Conservation (phyloP, 2,329 filamentous ascomycete species). For the Nemania serpens region DNA sequence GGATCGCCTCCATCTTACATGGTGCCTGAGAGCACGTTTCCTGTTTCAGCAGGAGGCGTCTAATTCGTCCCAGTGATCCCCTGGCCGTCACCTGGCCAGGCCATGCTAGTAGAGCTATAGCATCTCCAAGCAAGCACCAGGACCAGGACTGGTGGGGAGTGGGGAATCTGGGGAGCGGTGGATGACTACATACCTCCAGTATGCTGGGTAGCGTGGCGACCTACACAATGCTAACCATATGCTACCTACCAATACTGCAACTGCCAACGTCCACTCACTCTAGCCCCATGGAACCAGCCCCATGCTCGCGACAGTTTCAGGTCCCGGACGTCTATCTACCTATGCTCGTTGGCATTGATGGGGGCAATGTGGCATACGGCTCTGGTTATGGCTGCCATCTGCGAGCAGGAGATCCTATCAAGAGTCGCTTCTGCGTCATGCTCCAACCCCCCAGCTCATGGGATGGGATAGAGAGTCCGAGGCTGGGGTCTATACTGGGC, state of each 20-base stretch:
- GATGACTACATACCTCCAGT: constrained; percentile 11
- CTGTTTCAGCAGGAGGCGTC: constrained; percentile 38
- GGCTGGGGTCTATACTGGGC: not conserved
- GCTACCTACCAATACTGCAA: not conserved
- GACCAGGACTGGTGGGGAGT: constrained; percentile 10
- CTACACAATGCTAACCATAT: not conserved
- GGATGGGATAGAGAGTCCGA: not conserved
- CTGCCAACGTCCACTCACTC: constrained; percentile 4
- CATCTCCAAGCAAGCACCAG: constrained; percentile 9
- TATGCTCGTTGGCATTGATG: constrained; percentile 1
- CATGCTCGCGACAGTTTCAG: constrained; percentile 29
- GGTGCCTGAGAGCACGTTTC: constrained; percentile 38
- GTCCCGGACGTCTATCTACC: constrained; percentile 9
- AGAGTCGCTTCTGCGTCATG: constrained; percentile 12
- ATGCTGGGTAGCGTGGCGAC: not conserved
- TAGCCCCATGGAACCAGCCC: constrained; percentile 10
- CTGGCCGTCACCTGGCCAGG: constrained; percentile 24
- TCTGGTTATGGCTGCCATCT: constrained; percentile 1
- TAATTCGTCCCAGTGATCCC: constrained; percentile 19
- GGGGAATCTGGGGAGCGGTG: not conserved
- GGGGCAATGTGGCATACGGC: not conserved
- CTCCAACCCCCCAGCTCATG: not conserved
- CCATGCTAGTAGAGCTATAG: not conserved
- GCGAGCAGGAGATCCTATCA: constrained; percentile 12
- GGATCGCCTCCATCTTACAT: constrained; percentile 33